phyloP scores from a whole-genome alignment of 2,329 filamentous ascomycete species.

The Beauveria pseudobassiana region DNA sequence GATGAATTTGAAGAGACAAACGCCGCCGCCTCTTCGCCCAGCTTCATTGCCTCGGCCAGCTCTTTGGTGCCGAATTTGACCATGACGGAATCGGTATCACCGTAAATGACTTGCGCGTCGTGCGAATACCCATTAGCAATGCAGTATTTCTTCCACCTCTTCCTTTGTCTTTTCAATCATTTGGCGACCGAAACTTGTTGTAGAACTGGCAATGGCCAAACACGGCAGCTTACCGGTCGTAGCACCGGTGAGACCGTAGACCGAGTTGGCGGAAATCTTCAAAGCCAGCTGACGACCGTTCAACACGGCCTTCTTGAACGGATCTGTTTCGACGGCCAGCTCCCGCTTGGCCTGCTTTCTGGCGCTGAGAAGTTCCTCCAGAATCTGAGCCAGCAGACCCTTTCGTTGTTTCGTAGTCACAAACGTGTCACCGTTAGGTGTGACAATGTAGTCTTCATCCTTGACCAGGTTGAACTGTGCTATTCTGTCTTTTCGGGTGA shows the following conservation, averaged over 20 bases:
- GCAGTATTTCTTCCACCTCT: slow-evolving; percentile 84
- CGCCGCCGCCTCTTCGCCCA: slow-evolving; percentile 86
- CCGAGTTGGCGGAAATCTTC: slow-evolving; percentile 95
- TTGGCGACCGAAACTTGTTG: slow-evolving; percentile 91
- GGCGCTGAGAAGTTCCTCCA: slow-evolving; percentile 85
- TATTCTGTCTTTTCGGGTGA: slow-evolving; percentile 65
- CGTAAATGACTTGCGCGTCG: slow-evolving; percentile 95
- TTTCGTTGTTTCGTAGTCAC: slow-evolving; percentile 84
- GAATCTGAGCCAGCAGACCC: slow-evolving; percentile 86
- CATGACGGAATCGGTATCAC: slow-evolving; percentile 99
- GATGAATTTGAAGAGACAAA: slow-evolving; percentile 87
- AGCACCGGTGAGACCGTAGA: slow-evolving; percentile 94
- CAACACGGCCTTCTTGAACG: slow-evolving; percentile 95
- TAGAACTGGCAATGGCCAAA: slow-evolving; percentile 90
- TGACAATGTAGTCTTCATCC: slow-evolving; percentile 93
- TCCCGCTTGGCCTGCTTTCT: slow-evolving; percentile 94
- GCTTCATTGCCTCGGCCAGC: slow-evolving; percentile 80
- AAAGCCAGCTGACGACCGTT: slow-evolving; percentile 94
- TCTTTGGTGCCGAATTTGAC: slow-evolving; percentile 94
- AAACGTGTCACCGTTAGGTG: slow-evolving; percentile 90
- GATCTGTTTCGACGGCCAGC: slow-evolving; percentile 78
- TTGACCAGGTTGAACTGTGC: slow-evolving; percentile 72
- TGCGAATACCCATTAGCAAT: slow-evolving; percentile 92
- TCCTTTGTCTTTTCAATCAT: slow-evolving; percentile 98
- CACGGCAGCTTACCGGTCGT: slow-evolving; percentile 94